Percentiles rank a stretch among this genome's conserved stretches.
Conservation (phyloP, 257 asterid species). For the Paraleonurus japonicus region DNA sequence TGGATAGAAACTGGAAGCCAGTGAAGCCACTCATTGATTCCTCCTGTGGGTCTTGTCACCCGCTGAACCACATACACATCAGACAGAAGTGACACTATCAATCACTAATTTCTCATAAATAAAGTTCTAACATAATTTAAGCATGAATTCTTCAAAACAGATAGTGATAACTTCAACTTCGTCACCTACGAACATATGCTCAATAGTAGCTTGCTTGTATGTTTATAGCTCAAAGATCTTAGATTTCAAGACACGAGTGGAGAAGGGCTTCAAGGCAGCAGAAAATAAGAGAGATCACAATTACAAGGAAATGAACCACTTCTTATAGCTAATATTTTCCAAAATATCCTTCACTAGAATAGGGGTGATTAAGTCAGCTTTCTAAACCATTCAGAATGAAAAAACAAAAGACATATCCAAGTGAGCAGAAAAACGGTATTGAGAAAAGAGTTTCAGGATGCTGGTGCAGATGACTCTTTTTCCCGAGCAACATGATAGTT, state of each 20-base stretch:
- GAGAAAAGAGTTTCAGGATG: slow-evolving; percentile 9
- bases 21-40: slow-evolving; percentile 84
- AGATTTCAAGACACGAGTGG: slow-evolving; percentile 4
- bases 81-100: slow-evolving; percentile 22
- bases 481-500: background rate
- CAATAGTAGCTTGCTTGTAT: background rate
- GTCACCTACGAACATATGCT: background rate
- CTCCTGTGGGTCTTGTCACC: slow-evolving; percentile 94
- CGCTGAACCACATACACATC: slow-evolving; percentile 55
- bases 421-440: background rate
- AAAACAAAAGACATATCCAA: background rate
- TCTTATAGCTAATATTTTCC: background rate
- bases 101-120: slow-evolving; percentile 17
- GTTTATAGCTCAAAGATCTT: slow-evolving; percentile 20
- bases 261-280: slow-evolving; percentile 1
- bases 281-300: background rate
- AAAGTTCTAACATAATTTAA: background rate
- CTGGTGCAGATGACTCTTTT: slow-evolving; percentile 7
- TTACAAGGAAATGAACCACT: background rate
- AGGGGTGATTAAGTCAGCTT: background rate
- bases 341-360: background rate
- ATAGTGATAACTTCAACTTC: background rate
- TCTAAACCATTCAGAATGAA: background rate
- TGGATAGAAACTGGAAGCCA: slow-evolving; percentile 97
- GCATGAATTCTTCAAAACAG: slow-evolving; percentile 2